Evolutionary conservation across 495 filamentous ascomycete species (phyloP).

Genomic region (Penicillium silybi): DNA sequence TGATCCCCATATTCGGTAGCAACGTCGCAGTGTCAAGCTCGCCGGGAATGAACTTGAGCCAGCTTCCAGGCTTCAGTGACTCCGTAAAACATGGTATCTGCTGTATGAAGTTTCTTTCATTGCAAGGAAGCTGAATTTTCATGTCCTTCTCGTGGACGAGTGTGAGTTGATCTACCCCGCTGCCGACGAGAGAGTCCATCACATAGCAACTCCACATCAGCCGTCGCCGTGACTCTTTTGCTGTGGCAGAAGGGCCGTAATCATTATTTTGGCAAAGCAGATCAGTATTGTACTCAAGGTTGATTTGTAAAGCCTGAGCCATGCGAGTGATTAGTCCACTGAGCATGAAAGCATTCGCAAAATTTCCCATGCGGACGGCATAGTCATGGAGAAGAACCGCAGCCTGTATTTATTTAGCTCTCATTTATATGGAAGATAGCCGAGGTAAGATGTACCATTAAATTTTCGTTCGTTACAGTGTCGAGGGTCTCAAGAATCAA

Average conservation of each 20-base stretch:
- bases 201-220: constrained; percentile 40
- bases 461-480: constrained; percentile 30
- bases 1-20: constrained; percentile 29
- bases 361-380: constrained; percentile 30
- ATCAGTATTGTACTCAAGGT: constrained; percentile 34
- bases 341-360: constrained; percentile 35
- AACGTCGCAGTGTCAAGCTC: constrained; percentile 11
- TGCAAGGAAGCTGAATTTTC: constrained; percentile 36
- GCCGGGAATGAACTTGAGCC: constrained; percentile 21
- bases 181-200: constrained; percentile 34
- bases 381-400: constrained; percentile 32
- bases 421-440: neutral
- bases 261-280: constrained; percentile 26
- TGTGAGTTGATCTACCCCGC: constrained; percentile 32
- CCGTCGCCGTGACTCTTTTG: constrained; percentile 29
- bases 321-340: constrained; percentile 34
- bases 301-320: constrained; percentile 36
- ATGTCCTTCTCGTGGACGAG: constrained; percentile 31
- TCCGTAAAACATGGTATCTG: constrained; percentile 27
- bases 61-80: constrained; percentile 19
- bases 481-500: constrained; percentile 29
- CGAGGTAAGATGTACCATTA: constrained; percentile 19
- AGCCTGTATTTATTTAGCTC: constrained; percentile 10
- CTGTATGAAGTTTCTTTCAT: constrained; percentile 28
- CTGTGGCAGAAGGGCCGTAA: constrained; percentile 16